Base-by-base conservation (phyloP, 306 rosid genomes). In the Trifolium pratense region DNA sequence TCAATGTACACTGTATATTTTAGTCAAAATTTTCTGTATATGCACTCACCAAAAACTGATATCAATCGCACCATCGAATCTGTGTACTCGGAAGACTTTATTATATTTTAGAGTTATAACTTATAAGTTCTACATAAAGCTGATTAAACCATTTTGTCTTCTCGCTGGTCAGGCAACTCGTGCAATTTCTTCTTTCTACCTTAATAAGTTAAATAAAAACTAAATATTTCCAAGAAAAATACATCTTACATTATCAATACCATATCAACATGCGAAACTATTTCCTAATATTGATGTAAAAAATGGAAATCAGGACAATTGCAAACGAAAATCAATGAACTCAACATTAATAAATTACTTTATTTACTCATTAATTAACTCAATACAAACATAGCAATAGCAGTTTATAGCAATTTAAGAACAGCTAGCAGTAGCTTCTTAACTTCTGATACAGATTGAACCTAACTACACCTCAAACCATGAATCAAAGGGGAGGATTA, bases 301-400 rank as follows among this genome's bases (percentile, higher is more conserved):
- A 12, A 34, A 29, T 12, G 7, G 13, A 74, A 72, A 71, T 39
- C 23, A 51, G 11, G 4, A 55, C 61, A 15, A 68, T 46, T 10
- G 9, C 65, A 61, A 15, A 32, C 23, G 29, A 26, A 34, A 34
- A 65, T n/a, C 57, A 1, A 63, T 36, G 29, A 63, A 68, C 13
- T 52, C 9, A 11, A 31, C 46, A 9, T 23, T 43, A 23, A 26
- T 2, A 15, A 49, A 49, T 14, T 6, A 29, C 16, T 48, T 43
- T 14, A 66, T 23, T 43, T 66, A 45, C 3, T 67, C n/a, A 25
- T 12, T 45, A 67, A 45, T 45, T 67, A 67, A 49, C 58, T 29
- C 23, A 29, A 49, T 49, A 34, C 34, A 51, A 70, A 53, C 62
- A 69, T 49, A 17, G 39, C 32, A 65, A 65, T 43, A 13, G n/a